These are phyloP conservation scores for Pseudopyricularia javanii DNA, from an alignment of 2,329 filamentous ascomycete species.

Conservation along the genomic window DNA sequence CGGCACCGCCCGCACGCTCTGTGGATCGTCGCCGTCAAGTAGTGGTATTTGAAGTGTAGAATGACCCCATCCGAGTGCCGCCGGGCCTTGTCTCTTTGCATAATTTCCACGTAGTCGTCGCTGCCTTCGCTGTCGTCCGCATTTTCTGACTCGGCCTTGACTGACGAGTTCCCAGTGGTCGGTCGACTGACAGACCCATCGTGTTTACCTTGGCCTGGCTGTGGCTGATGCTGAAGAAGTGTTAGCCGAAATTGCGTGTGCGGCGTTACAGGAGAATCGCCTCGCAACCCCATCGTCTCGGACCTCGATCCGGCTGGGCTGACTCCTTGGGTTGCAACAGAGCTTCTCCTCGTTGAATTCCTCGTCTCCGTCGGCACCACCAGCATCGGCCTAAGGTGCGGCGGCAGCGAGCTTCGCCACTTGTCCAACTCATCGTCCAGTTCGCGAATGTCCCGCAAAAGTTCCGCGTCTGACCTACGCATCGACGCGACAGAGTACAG, in stretches of 20 bases:
- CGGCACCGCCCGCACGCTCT: slow-evolving; percentile 38
- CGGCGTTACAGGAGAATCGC: neutral
- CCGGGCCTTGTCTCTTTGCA: slow-evolving; percentile 17
- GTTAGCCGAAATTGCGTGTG: neutral
- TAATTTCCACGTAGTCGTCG: slow-evolving; percentile 17
- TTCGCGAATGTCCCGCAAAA: slow-evolving; percentile 40
- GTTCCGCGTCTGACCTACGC: slow-evolving; percentile 38
- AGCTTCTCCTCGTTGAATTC: neutral
- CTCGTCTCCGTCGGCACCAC: neutral
- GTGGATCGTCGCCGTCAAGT: slow-evolving; percentile 42
- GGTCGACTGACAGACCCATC: neutral
- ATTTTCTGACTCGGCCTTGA: neutral
- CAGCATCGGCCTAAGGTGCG: slow-evolving; percentile 30
- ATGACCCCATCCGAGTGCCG: slow-evolving; percentile 9
- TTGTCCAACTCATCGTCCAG: slow-evolving; percentile 42
- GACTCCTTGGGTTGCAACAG: slow-evolving; percentile 5
- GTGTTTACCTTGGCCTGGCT: neutral
- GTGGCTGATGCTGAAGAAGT: neutral
- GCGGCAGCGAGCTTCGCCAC: slow-evolving; percentile 37
- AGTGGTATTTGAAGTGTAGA: slow-evolving; percentile 41
- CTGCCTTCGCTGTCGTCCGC: neutral
- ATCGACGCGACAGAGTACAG: slow-evolving; percentile 32
- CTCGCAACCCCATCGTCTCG: neutral
- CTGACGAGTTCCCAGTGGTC: neutral
- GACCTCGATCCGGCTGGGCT: slow-evolving; percentile 3